phyloP scores from a whole-genome alignment of 768 basidiomycete species.

The Trametes maxima region DNA sequence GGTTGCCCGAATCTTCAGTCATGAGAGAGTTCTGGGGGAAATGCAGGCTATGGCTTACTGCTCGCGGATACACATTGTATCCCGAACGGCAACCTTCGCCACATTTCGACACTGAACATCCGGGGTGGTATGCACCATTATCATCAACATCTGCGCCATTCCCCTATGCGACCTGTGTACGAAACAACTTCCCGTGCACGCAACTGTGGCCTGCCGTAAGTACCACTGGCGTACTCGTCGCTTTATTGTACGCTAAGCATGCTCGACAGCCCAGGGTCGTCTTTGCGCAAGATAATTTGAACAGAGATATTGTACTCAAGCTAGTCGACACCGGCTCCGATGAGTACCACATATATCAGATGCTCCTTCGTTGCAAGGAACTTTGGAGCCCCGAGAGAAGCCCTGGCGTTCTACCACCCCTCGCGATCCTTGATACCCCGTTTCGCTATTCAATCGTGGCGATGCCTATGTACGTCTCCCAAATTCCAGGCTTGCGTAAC shows the following conservation, averaged over 20 bases:
- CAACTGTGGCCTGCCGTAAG: neutral
- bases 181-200: neutral
- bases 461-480: conserved; percentile 8
- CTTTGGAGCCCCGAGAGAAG: neutral
- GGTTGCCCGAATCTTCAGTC: neutral
- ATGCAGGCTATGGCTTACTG: neutral
- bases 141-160: neutral
- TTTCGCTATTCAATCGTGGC: neutral
- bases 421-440: conserved; percentile 2
- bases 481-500: too few relatives aligned
- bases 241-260: neutral
- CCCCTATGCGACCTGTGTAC: neutral
- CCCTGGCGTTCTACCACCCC: conserved; percentile 1
- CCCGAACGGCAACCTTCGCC: neutral
- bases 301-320: neutral
- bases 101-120: neutral
- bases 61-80: neutral
- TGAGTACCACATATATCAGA: neutral
- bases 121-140: neutral
- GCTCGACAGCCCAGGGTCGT: neutral
- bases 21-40: neutral
- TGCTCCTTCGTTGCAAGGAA: neutral
- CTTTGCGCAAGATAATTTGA: neutral
- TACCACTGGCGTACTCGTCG: neutral
- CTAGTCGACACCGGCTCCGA: neutral